These are phyloP conservation scores for Dendrocalamus latiflorus DNA, from an alignment of 202 grass and related monocot genomes.

Conservation along the genomic window DNA sequence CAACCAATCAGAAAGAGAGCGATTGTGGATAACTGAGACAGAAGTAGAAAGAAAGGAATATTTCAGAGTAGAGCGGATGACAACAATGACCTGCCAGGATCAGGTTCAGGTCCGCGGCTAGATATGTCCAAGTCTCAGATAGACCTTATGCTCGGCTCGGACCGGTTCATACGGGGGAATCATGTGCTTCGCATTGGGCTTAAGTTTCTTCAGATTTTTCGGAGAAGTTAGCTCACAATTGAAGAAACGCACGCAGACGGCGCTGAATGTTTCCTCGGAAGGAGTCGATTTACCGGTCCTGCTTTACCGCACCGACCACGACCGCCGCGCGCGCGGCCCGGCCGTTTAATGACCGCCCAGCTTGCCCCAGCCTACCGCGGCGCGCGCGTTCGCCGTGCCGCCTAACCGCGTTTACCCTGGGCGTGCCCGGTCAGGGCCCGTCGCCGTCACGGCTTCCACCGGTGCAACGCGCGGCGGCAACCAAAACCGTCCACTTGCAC, in stretches of 20 bases:
- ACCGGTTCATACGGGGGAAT: neutral
- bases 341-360: too few relatives aligned
- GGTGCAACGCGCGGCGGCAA: neutral
- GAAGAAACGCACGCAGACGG: neutral
- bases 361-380: too few relatives aligned
- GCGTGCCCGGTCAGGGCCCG: too few relatives aligned
- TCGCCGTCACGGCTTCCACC: neutral
- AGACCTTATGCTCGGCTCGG: neutral
- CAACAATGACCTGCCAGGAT: neutral
- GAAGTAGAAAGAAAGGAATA: neutral
- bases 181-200: neutral
- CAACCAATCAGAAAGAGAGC: neutral
- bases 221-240: neutral
- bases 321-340: constrained; percentile 6
- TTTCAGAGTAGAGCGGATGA: neutral
- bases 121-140: neutral
- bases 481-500: neutral
- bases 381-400: too few relatives aligned
- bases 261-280: constrained; percentile 39
- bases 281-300: constrained; percentile 39
- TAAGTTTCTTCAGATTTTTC: neutral
- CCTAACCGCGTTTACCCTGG: too few relatives aligned
- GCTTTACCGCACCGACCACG: neutral
- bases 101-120: neutral
- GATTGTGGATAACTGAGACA: neutral